phyloP scores from a whole-genome alignment of 164 flowering plant species.

The Euptelea pleiosperma region DNA sequence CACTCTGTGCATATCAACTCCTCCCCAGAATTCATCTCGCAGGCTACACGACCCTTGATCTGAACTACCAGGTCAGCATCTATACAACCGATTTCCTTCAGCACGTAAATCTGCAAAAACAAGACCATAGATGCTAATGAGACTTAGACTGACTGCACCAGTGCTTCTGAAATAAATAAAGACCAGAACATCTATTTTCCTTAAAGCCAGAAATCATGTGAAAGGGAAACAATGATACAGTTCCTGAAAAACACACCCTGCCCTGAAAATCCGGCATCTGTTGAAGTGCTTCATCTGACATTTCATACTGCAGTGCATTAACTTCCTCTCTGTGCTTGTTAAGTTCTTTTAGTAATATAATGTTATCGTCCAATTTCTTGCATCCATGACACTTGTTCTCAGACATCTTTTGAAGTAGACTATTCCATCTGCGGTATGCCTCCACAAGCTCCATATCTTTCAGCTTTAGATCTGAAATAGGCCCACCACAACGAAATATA shows the following conservation, averaged over 20 bases:
- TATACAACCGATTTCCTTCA: slow-evolving; percentile 83
- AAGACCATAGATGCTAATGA: neutral
- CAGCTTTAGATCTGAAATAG: slow-evolving; percentile 77
- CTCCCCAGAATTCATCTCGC: slow-evolving; percentile 99
- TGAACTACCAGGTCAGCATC: slow-evolving; percentile 93
- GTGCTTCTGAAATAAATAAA: neutral
- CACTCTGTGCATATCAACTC: slow-evolving; percentile 96
- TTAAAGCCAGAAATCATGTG: slow-evolving; percentile 6
- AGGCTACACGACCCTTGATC: slow-evolving; percentile 98
- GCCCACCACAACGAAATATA: slow-evolving; percentile 6
- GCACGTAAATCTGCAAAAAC: slow-evolving; percentile 76
- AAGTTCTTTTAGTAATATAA: slow-evolving; percentile 51
- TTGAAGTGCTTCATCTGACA: slow-evolving; percentile 98
- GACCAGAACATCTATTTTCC: neutral
- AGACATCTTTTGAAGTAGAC: slow-evolving; percentile 63
- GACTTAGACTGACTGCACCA: neutral
- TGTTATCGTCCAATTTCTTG: slow-evolving; percentile 74
- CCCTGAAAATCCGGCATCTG: slow-evolving; percentile 99
- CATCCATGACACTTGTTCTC: slow-evolving; percentile 87
- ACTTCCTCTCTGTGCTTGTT: slow-evolving; percentile 67
- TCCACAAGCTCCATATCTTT: slow-evolving; percentile 62
- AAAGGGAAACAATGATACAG: slow-evolving; percentile 4
- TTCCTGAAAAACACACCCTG: slow-evolving; percentile 54
- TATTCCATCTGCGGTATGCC: slow-evolving; percentile 56
- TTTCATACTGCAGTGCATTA: slow-evolving; percentile 55